Evolutionary conservation across 176 grass and related monocot genomes (phyloP).

Genomic region (Hordeum marinum): DNA sequence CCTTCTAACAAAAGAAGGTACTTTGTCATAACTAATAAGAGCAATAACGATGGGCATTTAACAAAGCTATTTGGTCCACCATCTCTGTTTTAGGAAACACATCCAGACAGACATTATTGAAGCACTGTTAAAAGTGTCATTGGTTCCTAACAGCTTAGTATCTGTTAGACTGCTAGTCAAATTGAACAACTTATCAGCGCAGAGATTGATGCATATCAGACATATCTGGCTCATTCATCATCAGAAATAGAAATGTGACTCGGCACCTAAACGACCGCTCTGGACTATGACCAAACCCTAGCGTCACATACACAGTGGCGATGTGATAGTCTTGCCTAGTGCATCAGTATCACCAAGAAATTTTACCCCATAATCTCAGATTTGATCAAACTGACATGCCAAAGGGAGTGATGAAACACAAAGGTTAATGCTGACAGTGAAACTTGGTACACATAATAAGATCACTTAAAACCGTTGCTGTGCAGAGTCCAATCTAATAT

Average conservation of each 20-base stretch:
- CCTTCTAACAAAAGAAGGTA: not conserved
- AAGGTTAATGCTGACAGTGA: not conserved
- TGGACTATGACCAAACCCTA: not conserved
- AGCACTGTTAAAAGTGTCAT: not conserved
- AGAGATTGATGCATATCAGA: not conserved
- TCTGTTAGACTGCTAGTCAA: not conserved
- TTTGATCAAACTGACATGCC: not conserved
- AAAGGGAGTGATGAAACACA: not conserved
- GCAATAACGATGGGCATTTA: not conserved
- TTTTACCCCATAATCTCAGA: not conserved
- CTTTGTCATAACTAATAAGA: not conserved
- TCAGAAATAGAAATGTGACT: not conserved
- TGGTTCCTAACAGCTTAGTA: not conserved
- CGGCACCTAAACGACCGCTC: not conserved
- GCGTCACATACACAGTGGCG: not conserved
- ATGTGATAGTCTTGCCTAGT: not conserved
- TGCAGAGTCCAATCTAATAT: not conserved
- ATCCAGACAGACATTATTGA: not conserved
- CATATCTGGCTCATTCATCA: not conserved
- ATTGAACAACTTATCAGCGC: conserved; percentile 10
- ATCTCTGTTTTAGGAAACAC: not conserved
- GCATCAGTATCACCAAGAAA: not conserved
- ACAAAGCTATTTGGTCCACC: not conserved
- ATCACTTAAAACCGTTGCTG: not conserved
- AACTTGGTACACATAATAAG: not conserved